Evolutionary conservation across 495 filamentous ascomycete species (phyloP).

Genomic region (Evernia prunastri): DNA sequence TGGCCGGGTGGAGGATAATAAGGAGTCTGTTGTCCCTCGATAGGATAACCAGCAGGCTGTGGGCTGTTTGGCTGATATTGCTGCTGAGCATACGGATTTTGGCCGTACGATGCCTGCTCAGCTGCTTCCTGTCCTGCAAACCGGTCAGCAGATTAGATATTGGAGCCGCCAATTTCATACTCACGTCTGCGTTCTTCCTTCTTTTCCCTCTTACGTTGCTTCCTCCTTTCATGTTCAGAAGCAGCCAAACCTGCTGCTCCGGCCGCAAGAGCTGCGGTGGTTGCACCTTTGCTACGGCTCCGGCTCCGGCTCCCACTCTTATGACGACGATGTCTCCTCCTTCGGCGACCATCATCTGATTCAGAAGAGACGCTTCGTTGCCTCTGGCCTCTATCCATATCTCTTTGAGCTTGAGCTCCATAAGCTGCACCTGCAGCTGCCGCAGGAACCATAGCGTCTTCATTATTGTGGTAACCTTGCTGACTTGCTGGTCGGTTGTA

Average conservation of each 20-base stretch:
- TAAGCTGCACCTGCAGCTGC: constrained; percentile 35
- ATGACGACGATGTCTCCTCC: constrained; percentile 37
- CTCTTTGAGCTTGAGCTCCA: constrained; percentile 22
- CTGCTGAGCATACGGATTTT: constrained; percentile 32
- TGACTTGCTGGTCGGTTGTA: constrained; percentile 42
- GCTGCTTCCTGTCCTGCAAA: constrained; percentile 37
- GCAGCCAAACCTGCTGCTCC: constrained; percentile 74
- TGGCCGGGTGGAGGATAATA: constrained; percentile 41
- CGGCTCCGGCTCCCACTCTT: constrained; percentile 54
- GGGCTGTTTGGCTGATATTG: constrained; percentile 39
- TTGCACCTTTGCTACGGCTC: constrained; percentile 59
- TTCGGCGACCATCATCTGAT: constrained; percentile 38
- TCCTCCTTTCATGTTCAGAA: constrained; percentile 58
- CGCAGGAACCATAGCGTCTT: constrained; percentile 35
- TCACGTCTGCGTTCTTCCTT: constrained; percentile 32
- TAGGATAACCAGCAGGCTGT: constrained; percentile 15
- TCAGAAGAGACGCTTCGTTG: constrained; percentile 38
- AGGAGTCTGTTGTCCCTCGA: constrained; percentile 28
- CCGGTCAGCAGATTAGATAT: constrained; percentile 18
- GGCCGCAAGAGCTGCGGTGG: constrained; percentile 62
- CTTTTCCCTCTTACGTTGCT: constrained; percentile 52
- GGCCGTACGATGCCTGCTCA: constrained; percentile 29
- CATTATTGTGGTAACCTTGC: constrained; percentile 35
- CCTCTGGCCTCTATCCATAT: constrained; percentile 29
- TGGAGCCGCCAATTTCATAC: constrained; percentile 5